These are phyloP conservation scores for Daldinia concentrica DNA, from an alignment of 495 filamentous ascomycete genomes.

Conservation along the genomic window DNA sequence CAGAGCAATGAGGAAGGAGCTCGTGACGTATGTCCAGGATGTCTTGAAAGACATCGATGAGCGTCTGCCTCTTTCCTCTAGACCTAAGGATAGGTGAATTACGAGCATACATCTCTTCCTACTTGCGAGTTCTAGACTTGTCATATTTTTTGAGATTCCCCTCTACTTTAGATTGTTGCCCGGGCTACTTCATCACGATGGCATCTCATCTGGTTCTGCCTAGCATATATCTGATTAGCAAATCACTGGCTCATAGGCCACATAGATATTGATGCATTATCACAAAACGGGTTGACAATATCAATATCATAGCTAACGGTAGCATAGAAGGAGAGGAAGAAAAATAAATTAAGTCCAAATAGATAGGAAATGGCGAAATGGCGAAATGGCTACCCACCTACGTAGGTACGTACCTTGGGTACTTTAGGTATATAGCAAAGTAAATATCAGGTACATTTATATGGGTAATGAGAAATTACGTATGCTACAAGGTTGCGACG, in stretches of 20 bases:
- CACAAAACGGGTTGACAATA: neutral
- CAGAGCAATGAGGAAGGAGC: slow-evolving; percentile 72
- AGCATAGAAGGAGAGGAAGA: neutral
- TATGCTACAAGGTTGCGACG: neutral
- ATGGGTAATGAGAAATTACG: neutral
- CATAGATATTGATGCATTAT: neutral
- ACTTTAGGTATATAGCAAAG: neutral
- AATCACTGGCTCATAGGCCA: neutral
- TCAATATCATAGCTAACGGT: neutral
- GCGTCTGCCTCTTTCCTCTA: slow-evolving; percentile 12
- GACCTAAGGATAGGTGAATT: slow-evolving; percentile 29
- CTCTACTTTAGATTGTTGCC: neutral
- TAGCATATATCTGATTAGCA: neutral
- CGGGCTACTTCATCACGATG: neutral
- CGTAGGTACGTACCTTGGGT: neutral
- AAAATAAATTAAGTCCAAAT: neutral
- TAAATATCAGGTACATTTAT: neutral
- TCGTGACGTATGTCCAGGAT: slow-evolving; percentile 79
- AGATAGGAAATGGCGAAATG: neutral
- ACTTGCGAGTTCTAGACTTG: neutral
- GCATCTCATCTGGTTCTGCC: neutral
- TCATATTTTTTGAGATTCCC: neutral
- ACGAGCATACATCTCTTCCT: neutral
- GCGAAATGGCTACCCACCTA: too few relatives aligned
- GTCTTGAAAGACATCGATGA: slow-evolving; percentile 71